Evolutionary conservation across 192 early-diverging fungal genomes (phyloP).

Genomic region (Coemansia sp.): DNA sequence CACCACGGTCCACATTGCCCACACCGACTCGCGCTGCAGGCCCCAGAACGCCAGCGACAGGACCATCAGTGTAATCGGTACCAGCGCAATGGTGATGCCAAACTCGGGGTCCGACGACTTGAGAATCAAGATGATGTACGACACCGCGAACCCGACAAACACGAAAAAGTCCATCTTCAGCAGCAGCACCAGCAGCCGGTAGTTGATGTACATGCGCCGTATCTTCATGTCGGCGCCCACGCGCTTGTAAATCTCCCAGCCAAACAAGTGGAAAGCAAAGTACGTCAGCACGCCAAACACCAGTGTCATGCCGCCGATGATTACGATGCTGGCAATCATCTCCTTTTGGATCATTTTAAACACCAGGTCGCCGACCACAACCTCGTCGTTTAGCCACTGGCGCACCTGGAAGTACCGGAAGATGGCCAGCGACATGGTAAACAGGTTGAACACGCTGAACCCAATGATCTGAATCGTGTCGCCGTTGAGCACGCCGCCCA

Average conservation of each 20-base stretch:
- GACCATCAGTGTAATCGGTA: constrained; percentile 42
- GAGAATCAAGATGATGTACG: constrained; percentile 60
- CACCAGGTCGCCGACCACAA: constrained; percentile 11
- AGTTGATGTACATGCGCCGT: constrained; percentile 52
- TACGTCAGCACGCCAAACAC: constrained; percentile 41
- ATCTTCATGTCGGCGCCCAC: constrained; percentile 55
- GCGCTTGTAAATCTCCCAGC: constrained; percentile 57
- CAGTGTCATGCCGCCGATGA: constrained; percentile 29
- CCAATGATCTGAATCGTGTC: constrained; percentile 52
- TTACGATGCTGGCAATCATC: constrained; percentile 35
- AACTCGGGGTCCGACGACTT: constrained; percentile 50
- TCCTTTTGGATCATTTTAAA: constrained; percentile 14
- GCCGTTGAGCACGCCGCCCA: constrained; percentile 43
- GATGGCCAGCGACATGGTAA: constrained; percentile 44
- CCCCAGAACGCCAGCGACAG: constrained; percentile 49
- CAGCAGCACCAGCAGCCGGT: constrained; percentile 49
- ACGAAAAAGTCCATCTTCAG: constrained; percentile 53
- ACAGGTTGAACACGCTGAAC: constrained; percentile 46
- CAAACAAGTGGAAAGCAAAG: constrained; percentile 51
- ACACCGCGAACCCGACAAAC: constrained; percentile 49
- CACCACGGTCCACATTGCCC: constrained; percentile 41
- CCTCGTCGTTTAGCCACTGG: constrained; percentile 20
- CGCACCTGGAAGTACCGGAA: constrained; percentile 49
- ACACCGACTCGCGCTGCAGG: constrained; percentile 35
- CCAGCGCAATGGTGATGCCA: constrained; percentile 43